Conservation (phyloP, 208 protist genomes). For the Blastocrithidia nonstop region DNA sequence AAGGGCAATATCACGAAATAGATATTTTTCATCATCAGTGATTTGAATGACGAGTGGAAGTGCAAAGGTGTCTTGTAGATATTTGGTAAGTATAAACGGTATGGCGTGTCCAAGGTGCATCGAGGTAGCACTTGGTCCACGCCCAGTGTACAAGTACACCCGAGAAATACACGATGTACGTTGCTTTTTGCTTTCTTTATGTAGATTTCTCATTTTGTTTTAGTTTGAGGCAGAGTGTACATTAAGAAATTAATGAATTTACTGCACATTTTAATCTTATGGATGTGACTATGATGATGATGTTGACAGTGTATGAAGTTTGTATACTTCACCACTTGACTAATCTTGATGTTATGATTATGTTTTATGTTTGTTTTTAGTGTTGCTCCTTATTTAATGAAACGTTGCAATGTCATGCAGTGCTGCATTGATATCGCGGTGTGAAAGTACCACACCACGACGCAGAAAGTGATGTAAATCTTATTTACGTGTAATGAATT, state of each 20-base stretch:
- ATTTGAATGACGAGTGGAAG: conserved; percentile 98
- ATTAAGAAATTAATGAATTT: too few relatives aligned
- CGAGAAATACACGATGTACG: too few relatives aligned
- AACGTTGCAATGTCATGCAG: conserved; percentile 78
- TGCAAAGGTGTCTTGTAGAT: conserved; percentile 96
- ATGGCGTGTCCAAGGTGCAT: conserved; percentile 99
- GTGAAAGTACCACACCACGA: conserved; percentile 95
- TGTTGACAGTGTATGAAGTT: too few relatives aligned
- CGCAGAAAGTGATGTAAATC: conserved; percentile 88
- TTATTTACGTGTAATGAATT: too few relatives aligned
- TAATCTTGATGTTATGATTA: too few relatives aligned
- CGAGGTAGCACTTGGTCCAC: conserved; percentile 91
- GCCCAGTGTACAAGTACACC: conserved; percentile 99
- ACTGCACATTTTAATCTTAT: too few relatives aligned
- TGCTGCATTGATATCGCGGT: conserved; percentile 91
- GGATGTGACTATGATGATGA: too few relatives aligned
- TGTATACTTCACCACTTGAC: too few relatives aligned
- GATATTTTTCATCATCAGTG: conserved; percentile 99
- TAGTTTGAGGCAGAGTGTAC: too few relatives aligned
- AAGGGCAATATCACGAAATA: conserved; percentile 92
- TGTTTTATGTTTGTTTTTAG: too few relatives aligned
- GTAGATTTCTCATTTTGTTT: too few relatives aligned
- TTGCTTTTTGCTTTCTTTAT: too few relatives aligned
- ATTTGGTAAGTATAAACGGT: conserved; percentile 97
- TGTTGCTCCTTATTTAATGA: conserved; percentile 27